Percentiles rank a stretch among this genome's conserved stretches.
Evolutionary conservation across 306 rosid genomes (phyloP).

Genomic region (Prunus persica): DNA sequence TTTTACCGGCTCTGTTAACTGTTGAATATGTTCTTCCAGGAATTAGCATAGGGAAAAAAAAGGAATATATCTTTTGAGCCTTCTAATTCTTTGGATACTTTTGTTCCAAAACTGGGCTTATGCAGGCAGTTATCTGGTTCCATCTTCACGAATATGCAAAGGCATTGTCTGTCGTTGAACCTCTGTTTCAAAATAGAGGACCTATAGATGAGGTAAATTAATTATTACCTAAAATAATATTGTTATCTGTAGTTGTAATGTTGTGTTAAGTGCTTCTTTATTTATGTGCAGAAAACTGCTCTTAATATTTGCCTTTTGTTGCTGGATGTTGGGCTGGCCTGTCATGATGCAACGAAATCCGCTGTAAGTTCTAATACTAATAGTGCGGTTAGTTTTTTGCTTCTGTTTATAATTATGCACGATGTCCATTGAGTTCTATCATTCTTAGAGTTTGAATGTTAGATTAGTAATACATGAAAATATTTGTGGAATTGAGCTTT

Average conservation of each 20-base stretch:
- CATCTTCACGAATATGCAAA: constrained; percentile 80
- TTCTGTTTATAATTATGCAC: constrained; percentile 3
- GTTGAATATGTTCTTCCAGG: background rate
- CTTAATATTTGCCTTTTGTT: constrained; percentile 83
- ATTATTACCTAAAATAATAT: constrained; percentile 18
- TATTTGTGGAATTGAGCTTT: background rate
- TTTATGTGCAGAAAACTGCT: constrained; percentile 75
- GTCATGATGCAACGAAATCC: constrained; percentile 86
- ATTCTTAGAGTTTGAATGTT: background rate
- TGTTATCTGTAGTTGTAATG: constrained; percentile 15
- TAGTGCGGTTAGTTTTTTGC: constrained; percentile 15
- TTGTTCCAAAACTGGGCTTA: constrained; percentile 5
- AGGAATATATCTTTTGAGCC: background rate
- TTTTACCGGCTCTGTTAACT: background rate
- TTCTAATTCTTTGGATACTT: constrained; percentile 7
- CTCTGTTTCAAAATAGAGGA: constrained; percentile 89
- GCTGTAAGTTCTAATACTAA: constrained; percentile 70
- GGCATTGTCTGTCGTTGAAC: constrained; percentile 80
- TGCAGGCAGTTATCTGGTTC: constrained; percentile 91
- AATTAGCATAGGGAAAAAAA: background rate
- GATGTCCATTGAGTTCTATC: constrained; percentile 3
- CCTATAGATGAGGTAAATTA: constrained; percentile 82
- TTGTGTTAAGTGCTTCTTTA: constrained; percentile 26
- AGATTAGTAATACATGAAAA: background rate
- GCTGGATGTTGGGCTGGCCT: constrained; percentile 93